Evolutionary conservation across 2,329 filamentous ascomycete species (phyloP).

Genomic region (Zymoseptoria pseudotritici): DNA sequence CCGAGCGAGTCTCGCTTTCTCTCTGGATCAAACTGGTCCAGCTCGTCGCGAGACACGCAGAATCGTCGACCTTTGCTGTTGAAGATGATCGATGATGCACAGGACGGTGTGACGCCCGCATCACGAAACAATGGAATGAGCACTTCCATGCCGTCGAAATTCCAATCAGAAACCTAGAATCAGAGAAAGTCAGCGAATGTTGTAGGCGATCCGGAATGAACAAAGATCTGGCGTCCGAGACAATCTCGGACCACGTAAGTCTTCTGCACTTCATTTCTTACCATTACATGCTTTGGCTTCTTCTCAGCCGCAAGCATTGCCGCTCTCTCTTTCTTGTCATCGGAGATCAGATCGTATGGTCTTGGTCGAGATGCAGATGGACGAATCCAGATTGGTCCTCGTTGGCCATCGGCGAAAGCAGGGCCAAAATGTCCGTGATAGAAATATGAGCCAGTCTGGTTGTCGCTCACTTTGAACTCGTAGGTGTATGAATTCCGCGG

Average conservation of each 20-base stretch:
- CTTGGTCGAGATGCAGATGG: conserved; percentile 10
- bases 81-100: conserved; percentile 12
- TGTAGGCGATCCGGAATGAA: neutral
- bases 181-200: neutral
- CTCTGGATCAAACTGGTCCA: conserved; percentile 3
- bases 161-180: neutral
- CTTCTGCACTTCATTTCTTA: conserved; percentile 1
- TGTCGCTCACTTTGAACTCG: conserved; percentile 10
- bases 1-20: conserved; percentile 7
- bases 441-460: conserved; percentile 13
- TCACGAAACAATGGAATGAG: conserved; percentile 10
- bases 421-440: conserved; percentile 16
- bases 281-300: conserved; percentile 7
- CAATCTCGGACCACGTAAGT: neutral
- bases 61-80: conserved; percentile 8
- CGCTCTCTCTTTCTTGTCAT: conserved; percentile 4
- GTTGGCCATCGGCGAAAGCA: conserved; percentile 13
- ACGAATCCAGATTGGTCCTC: conserved; percentile 14
- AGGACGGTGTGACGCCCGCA: conserved; percentile 10
- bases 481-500: conserved; percentile 13
- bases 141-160: neutral
- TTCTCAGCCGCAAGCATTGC: conserved; percentile 11
- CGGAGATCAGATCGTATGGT: conserved; percentile 10
- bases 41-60: conserved; percentile 1
- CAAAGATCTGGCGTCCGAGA: neutral